Evolutionary conservation across 2,329 filamentous ascomycete genomes (phyloP), one percentile per base, ranked within the genome.

Genomic region (Nectriaceae sp.): DNA sequence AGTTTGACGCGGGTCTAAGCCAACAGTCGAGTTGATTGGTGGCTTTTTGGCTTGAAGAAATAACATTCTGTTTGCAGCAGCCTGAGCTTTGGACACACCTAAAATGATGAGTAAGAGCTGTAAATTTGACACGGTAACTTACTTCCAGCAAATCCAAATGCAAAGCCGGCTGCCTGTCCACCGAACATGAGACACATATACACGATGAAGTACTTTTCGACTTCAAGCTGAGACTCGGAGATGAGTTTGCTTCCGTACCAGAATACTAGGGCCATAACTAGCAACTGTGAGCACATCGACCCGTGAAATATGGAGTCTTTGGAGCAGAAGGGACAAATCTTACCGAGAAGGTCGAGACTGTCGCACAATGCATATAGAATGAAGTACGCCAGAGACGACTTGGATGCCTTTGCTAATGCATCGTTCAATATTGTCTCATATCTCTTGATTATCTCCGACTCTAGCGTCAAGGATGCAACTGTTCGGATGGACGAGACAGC

Each of bases 31-130:
- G 49, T 55, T 75, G 75, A 26, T 69, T 54, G 2, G 60, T 50
- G 2, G 68, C 75, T 50, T 74, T 71, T 11, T 56, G 59, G 21
- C 72, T 70, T 5, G 52, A 13, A 78, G 66, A 72, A 71, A 74
- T 53, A 76, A 65, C 47, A 75, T 69, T 59, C 77, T 76, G 54
- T 78, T 77, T 16, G 72, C 73, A 2, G 72, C 69, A 10, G 65
- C 63, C n/a, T 66, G 68, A 1, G 71, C 76, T 56, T 78, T 78
- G 39, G 77, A 78, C 43, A 82, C 71, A 51, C 73, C 42, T 65
- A 37, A n/a, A 24, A 47, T 46, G 29, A 18, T 21, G 26, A 39
- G 22, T 41, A 24, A 44, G 13, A 56, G 45, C 10, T 50, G 18
- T 11, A 44, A 13, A n/a, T n/a, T 11, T 43, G 44, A 5, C 18